These are phyloP conservation scores for Candida sp. DNA, from an alignment of 1,139 yeast genomes.

Conservation along the genomic window DNA sequence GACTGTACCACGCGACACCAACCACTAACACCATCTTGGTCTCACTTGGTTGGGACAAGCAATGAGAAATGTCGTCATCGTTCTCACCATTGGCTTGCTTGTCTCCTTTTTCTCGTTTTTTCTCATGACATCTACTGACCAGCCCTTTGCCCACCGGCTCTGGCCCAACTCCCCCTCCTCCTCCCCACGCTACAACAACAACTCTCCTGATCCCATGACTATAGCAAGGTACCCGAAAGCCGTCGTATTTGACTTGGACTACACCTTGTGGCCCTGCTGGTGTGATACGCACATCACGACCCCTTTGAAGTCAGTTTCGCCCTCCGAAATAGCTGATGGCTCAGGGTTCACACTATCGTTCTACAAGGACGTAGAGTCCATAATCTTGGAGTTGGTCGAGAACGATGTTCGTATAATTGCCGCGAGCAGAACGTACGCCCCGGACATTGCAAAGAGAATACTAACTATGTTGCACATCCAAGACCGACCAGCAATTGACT, in stretches of 20 bases:
- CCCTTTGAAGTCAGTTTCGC: conserved; percentile 35
- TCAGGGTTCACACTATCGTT: conserved; percentile 54
- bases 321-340: conserved; percentile 40
- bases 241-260: conserved; percentile 77
- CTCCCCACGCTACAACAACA: background rate
- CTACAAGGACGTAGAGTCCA: conserved; percentile 63
- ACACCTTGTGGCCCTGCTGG: conserved; percentile 79
- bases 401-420: conserved; percentile 55
- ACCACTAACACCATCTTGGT: too few species aligned
- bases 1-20: too few species aligned
- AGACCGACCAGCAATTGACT: conserved; percentile 48
- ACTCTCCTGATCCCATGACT: background rate
- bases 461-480: conserved; percentile 53
- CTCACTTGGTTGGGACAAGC: too few species aligned
- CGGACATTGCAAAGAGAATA: conserved; percentile 61
- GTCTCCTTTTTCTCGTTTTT: background rate
- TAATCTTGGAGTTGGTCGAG: conserved; percentile 47
- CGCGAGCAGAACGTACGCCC: conserved; percentile 74
- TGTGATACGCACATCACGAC: conserved; percentile 66
- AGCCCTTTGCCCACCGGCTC: too few species aligned
- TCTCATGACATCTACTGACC: background rate
- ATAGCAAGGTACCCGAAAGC: conserved; percentile 51
- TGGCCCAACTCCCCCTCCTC: background rate
- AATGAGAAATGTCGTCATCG: too few species aligned
- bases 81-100: background rate